Evolutionary conservation across 768 basidiomycete genomes (phyloP), one percentile per base, ranked within the genome.

Genomic region (Boletus rufocinnamomeus): DNA sequence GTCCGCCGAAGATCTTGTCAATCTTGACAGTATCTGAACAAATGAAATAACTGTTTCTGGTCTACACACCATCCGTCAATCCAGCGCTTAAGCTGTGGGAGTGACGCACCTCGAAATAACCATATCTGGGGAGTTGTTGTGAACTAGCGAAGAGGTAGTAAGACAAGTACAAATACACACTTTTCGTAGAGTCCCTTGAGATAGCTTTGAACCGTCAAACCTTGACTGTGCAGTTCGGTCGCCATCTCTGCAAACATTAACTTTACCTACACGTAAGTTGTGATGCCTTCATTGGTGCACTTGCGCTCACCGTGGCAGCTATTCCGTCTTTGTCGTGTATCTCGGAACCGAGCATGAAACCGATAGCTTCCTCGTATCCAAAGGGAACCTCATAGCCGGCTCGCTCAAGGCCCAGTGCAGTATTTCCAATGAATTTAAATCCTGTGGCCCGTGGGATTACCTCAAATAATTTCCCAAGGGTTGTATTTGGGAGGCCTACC

Each of bases 351-450:
- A 93, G 86, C 91, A 94, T 94, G 68, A 84, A 95, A 4, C 93
- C 93, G 54, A 95, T 94, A 2, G 94, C 93, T 73, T 95, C 93
- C 68, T 95, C 93, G 66, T 95, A 95, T 11, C 87, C 91, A 66
- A 95, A 94, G 0, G 82, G 84, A 11, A 88, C 86, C 43, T 87
- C 82, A 65, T 82, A 91, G 2, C 91, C 93, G 40, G 84, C 74
- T 44, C 75, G 68, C 16, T 81, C 85, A 17, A 94, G 80, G 50
- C 78, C 74, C 37, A 92, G 73, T 4, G 88, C 90, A 10, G 85
- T 87, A 67, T 95, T 95, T 9, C 93, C 93, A 50, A 95, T 93
- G 68, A 83, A 93, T 73, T 95, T 95, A 75, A 95, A 95, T 2
- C 93, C 93, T 87, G 65, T 40, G 35, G 13, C 21, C 93, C 87